Conservation (phyloP, 2,329 filamentous ascomycete species). For the Metarhizium guizhouense region DNA sequence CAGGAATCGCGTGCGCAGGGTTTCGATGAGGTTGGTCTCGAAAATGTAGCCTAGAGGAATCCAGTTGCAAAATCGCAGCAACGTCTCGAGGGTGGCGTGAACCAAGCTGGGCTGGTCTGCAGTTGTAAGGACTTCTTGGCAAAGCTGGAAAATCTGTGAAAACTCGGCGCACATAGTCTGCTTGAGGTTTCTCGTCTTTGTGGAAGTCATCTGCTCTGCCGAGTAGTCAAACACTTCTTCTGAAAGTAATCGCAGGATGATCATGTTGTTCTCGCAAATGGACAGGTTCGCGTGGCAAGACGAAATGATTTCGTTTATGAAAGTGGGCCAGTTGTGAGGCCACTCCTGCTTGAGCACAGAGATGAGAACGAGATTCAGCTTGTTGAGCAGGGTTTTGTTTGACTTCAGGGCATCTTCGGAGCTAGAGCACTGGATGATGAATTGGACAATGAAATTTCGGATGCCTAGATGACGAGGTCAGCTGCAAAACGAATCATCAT, state of each 20-base stretch:
- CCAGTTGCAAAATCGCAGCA: constrained; percentile 97
- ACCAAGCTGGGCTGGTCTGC: constrained; percentile 82
- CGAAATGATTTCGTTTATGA: constrained; percentile 98
- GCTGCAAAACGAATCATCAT: background rate
- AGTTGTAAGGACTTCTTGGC: constrained; percentile 87
- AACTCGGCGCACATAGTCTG: constrained; percentile 99
- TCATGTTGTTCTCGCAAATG: constrained; percentile 99
- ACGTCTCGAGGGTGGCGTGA: constrained; percentile 92
- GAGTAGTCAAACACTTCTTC: constrained; percentile 99
- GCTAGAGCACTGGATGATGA: constrained; percentile 89
- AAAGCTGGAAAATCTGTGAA: constrained; percentile 95
- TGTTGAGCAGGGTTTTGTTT: constrained; percentile 89
- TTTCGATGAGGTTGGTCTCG: constrained; percentile 93
- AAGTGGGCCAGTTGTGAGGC: constrained; percentile 99
- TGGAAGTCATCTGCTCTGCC: constrained; percentile 97
- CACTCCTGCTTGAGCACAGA: constrained; percentile 98
- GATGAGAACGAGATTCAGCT: constrained; percentile 94
- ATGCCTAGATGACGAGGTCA: constrained; percentile 54
- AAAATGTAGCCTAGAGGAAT: constrained; percentile 98
- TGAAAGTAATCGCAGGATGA: constrained; percentile 85
- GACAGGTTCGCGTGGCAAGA: constrained; percentile 92
- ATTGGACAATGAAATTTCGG: constrained; percentile 97
- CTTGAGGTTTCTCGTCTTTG: constrained; percentile 93
- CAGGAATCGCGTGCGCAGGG: constrained; percentile 82
- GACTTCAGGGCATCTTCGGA: constrained; percentile 79